Evolutionary conservation across 2,329 filamentous ascomycete genomes (phyloP), one percentile per base, ranked within the genome.

Genomic region (Diatrype stigma): DNA sequence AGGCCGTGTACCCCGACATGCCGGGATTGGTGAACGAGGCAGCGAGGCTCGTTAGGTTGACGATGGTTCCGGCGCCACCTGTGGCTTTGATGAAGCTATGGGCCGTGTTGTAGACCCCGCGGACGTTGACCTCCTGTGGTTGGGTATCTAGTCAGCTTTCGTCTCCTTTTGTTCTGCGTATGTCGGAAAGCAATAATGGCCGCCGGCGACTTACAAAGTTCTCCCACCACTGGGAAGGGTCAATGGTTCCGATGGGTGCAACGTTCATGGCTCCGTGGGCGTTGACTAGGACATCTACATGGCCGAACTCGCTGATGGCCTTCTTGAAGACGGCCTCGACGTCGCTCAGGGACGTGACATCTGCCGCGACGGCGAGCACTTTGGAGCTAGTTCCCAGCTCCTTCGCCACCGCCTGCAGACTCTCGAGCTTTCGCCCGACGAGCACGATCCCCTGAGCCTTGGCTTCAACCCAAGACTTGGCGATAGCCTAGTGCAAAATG

Each of bases 261-360:
- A 47, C 30, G 32, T 52, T 52, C 47, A 53, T 51, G 2, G 34
- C 47, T 7, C 61, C 61, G 8, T 60, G 55, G 8, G 58, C 45
- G 45, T 66, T 63, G 47, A 64, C 42, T 14, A 66, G 50, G 5
- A 60, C 51, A 45, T 65, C 62, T 5, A 63, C 53, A 10, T 21
- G 51, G 26, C 61, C 60, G 32, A 61, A 61, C 30, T 58, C 56
- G 17, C 46, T 48, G 6, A 57, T 22, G 2, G 56, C 54, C 19
- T 56, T 46, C 6, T 52, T 50, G 35, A 57, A 38, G 17, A 38
- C n/a, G n/a, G 35, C 35, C 8, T 38, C n/a, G 17, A 38, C 17
- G 35, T 38, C 35, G 14, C 3, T 17, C n/a, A 17, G 35, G 8
- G 35, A 38, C 14, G n/a, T 38, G 11, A 10, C 4, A n/a, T 38